These are phyloP conservation scores for Saccharomyces hybrid DNA, from an alignment of 1,139 yeast species.

Conservation along the genomic window DNA sequence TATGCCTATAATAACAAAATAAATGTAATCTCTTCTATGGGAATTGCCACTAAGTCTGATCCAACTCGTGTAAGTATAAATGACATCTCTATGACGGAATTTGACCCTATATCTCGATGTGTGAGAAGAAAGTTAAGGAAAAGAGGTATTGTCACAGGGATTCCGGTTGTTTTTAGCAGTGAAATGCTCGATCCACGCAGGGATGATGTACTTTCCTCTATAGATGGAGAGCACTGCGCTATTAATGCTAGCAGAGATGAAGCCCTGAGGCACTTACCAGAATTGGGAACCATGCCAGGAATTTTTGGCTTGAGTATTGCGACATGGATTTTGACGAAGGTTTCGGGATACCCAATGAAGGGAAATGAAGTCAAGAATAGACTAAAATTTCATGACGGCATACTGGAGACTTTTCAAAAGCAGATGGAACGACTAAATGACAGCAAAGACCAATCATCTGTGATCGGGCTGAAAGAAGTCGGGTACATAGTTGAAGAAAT, in stretches of 20 bases:
- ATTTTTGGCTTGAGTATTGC: conserved; percentile 89
- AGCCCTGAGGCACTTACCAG: conserved; percentile 89
- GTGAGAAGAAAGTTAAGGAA: conserved; percentile 78
- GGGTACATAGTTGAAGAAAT: conserved; percentile 87
- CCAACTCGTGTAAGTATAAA: conserved; percentile 76
- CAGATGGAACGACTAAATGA: conserved; percentile 71
- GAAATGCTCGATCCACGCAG: conserved; percentile 95
- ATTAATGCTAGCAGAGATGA: conserved; percentile 81
- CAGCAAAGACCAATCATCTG: conserved; percentile 59
- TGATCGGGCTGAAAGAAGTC: conserved; percentile 63
- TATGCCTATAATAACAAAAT: conserved; percentile 56
- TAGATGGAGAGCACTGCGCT: conserved; percentile 72
- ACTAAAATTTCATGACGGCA: conserved; percentile 71
- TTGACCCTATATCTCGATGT: conserved; percentile 85
- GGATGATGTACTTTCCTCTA: conserved; percentile 76
- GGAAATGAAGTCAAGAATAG: conserved; percentile 87
- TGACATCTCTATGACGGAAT: conserved; percentile 73
- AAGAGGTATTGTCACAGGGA: conserved; percentile 68
- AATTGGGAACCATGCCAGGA: conserved; percentile 93
- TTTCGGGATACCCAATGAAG: conserved; percentile 82
- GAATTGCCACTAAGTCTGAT: conserved; percentile 90
- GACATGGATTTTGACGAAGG: conserved; percentile 66
- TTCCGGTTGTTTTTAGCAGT: conserved; percentile 85
- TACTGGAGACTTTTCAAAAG: conserved; percentile 75
- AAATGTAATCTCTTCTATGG: conserved; percentile 80